Evolutionary conservation across 305 asterid species (phyloP), one percentile per base, ranked within the genome.

Genomic region (Nicotiana rustica): DNA sequence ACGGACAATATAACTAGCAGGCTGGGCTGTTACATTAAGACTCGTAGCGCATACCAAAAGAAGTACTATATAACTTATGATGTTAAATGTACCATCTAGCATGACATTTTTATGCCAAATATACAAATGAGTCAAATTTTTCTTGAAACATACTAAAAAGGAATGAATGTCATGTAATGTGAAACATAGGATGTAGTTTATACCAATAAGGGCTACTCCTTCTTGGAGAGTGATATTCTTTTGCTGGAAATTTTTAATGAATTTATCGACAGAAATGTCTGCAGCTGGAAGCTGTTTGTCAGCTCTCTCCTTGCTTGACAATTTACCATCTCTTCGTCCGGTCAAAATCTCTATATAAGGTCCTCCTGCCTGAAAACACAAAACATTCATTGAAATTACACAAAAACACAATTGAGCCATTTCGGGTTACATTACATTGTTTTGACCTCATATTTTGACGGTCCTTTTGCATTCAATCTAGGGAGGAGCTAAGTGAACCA

Each of bases 191-290:
- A 2, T 2, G 10, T 18, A 8, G 31, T 18, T 60, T 60, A 13
- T 60, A 60, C 66, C 66, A 3, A 60, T 6, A 60, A 60, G 66
- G 66, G 66, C 66, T 60, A 60, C 66, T 60, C 66, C 66, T 60
- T 60, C 66, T 60, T 60, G 66, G 31, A 60, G 31, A 60, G 66
- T 18, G 31, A 60, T 60, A 9, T 60, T 60, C 31, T 60, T 60
- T 14, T 18, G 31, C 66, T 60, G 66, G 66, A 60, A 60, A 60
- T 7, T 2, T 18, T 8, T 8, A 60, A 60, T 60, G 66, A 60
- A 60, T n/a, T 60, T 60, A 7, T 60, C 66, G 1, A 18, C 66
- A 60, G 31, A 60, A 60, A 60, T 60, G 13, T 60, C 66, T 18
- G 66, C 66, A 18, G 66, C 5, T 60, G 66, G 66, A 60, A 60